These are phyloP conservation scores for Linnemannia schmuckeri DNA, from an alignment of 192 early-diverging fungal genomes.

Conservation along the genomic window DNA sequence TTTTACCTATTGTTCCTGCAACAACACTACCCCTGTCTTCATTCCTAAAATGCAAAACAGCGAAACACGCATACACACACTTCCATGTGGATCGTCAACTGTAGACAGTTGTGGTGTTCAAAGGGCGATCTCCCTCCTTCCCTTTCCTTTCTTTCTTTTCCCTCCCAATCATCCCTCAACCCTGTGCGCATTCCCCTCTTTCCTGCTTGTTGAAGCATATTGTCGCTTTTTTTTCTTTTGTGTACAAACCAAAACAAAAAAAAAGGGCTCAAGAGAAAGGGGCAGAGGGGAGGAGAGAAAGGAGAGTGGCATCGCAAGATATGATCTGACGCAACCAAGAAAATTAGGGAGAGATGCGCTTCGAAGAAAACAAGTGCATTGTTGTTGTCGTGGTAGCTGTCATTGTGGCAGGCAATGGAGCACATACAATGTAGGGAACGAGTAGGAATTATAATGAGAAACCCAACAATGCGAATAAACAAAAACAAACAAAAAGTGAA, in stretches of 20 bases:
- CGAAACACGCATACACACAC: background rate
- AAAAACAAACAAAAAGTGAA: background rate
- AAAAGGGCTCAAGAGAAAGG: background rate
- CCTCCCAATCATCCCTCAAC: background rate
- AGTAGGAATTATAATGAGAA: background rate
- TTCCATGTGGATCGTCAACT: background rate
- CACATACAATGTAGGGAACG: background rate
- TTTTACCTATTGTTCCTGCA: background rate
- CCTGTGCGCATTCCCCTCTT: background rate
- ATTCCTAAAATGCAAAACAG: background rate
- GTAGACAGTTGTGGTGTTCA: background rate
- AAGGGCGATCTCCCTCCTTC: background rate
- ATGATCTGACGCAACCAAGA: background rate
- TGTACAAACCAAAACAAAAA: background rate
- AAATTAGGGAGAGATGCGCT: background rate
- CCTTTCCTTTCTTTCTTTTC: background rate
- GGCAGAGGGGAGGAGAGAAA: background rate
- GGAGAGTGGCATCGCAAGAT: background rate
- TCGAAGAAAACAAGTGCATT: background rate
- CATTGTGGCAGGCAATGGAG: constrained; percentile 1
- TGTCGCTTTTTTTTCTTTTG: background rate
- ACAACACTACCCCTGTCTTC: background rate
- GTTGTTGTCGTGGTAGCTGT: background rate
- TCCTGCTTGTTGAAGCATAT: background rate
- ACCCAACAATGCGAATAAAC: background rate